phyloP scores from a whole-genome alignment of 208 protist species.

The Acanthamoeba lenticulata region DNA sequence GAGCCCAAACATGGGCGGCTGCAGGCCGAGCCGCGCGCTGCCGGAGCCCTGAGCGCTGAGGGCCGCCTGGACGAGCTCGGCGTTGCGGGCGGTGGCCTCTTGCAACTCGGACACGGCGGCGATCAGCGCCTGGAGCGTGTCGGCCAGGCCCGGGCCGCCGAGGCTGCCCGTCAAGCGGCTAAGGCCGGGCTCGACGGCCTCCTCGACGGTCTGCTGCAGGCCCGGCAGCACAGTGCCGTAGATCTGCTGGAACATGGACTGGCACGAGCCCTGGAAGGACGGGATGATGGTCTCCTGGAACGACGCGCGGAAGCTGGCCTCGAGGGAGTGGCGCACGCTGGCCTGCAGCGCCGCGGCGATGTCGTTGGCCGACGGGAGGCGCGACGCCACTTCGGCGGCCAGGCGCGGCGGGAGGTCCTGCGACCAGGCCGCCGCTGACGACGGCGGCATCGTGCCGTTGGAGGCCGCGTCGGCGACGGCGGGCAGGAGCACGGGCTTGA shows the following conservation, averaged over 20 bases:
- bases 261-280: constrained; percentile 51
- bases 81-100: background rate
- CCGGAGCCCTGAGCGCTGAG: background rate
- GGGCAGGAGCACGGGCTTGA: background rate
- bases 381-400: background rate
- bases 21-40: background rate
- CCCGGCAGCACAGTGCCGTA: constrained; percentile 44
- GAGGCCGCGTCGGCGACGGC: background rate
- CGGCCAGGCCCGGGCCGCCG: no score
- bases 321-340: constrained; percentile 31
- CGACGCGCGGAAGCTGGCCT: background rate
- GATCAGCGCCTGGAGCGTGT: background rate
- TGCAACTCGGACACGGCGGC: background rate
- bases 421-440: background rate
- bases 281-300: constrained; percentile 53
- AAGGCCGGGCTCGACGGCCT: constrained; percentile 35
- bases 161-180: background rate
- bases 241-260: constrained; percentile 52
- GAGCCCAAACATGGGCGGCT: background rate
- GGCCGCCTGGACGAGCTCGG: constrained; percentile 12
- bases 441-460: no score
- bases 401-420: background rate
- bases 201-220: constrained; percentile 27
- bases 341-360: background rate
- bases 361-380: background rate